Base-by-base conservation (phyloP, 768 basidiomycete species). In the Suillus lakei region DNA sequence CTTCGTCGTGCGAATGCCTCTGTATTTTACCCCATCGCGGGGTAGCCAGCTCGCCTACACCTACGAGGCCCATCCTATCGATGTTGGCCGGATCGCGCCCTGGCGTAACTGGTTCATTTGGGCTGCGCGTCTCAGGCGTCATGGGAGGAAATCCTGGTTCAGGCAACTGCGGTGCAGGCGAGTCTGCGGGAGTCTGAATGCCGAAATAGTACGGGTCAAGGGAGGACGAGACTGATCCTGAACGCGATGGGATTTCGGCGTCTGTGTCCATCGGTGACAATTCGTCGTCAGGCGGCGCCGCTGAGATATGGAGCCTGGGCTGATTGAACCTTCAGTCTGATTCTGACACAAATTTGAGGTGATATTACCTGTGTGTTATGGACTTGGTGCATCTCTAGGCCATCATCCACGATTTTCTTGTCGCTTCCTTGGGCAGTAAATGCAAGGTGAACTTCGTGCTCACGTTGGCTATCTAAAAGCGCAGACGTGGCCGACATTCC, bases 41-140 rank as follows among this genome's bases (percentile, higher is more conserved):
- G n/a, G 98, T 99, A 23, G 95, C 83, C 38, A 99, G 86, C 78
- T 99, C 98, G 43, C 98, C 98, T 6, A 99, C 92, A 30, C 98
- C 98, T 61, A 99, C 88, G 46, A 99, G 87, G 43, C 89, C 91
- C 21, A 88, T 85, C 64, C 98, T 85, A 80, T 99, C 96, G 66
- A 95, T 95, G 69, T 81, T 76, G 26, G 92, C 87, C 26, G 92
- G 91, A 79, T 95, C 90, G 65, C 86, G 85, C 39, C 85, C 89
- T 10, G 93, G 93, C 7, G 58, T 92, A 43, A 87, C 79, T 21
- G 90, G 88, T 67, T 89, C 86, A 58, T 76, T 75, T 46, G 77
- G 68, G 36, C 76, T 73, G 50, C 79, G 80, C 54, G 84, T 85
- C 69, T 92, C 91, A 39, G 91, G 91, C 5, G 91, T 91, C 55